Evolutionary conservation across 371 early-diverging fungal genomes (phyloP), one percentile per base, ranked within the genome.

Genomic region (Mortierella sp.): DNA sequence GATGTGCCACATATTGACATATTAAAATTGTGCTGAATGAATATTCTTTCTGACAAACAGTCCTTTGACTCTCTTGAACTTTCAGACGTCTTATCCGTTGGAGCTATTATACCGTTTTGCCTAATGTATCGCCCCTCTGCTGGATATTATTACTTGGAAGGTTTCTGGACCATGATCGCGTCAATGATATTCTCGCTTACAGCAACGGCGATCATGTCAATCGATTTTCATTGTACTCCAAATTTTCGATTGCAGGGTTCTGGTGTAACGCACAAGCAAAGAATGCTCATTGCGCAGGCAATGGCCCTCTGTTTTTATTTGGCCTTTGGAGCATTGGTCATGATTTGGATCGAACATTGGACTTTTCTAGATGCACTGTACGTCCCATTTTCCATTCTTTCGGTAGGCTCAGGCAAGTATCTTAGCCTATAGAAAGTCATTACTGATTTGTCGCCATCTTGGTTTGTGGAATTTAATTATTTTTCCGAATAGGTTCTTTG

Each of bases 151-250:
- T 80, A 75, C 62, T 65, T 72, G 21, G 76, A 75, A 47, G 81
- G 81, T 2, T 80, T 80, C 40, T 80, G 81, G 81, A 52, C 72
- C 4, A 80, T 80, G 81, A 60, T 80, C 5, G 76, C 76, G 13
- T 71, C 72, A 0, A 75, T 80, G 63, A 33, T 72, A 5, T 80
- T 80, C 22, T 75, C 76, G 8, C 64, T 80, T 11, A 57, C 76
- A 1, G 81, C 81, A 1, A 80, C 81, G 6, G 40, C 69, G 22
- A 57, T 80, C n/a, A 75, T 80, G 58, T 66, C 76, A 1, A 57
- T 80, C 24, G 81, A 80, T 24, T 38, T 80, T 8, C 62, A 69
- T n/a, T 43, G 57, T 0, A 80, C 81, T 2, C 76, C 81, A 3
- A 52, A 80, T 22, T 74, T 80, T 41, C 67, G 69, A 38, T 32